Percentiles rank a stretch among this genome's conserved stretches.
phyloP scores from a whole-genome alignment of 2,329 filamentous ascomycete species.

The Colletotrichum eleusines region DNA sequence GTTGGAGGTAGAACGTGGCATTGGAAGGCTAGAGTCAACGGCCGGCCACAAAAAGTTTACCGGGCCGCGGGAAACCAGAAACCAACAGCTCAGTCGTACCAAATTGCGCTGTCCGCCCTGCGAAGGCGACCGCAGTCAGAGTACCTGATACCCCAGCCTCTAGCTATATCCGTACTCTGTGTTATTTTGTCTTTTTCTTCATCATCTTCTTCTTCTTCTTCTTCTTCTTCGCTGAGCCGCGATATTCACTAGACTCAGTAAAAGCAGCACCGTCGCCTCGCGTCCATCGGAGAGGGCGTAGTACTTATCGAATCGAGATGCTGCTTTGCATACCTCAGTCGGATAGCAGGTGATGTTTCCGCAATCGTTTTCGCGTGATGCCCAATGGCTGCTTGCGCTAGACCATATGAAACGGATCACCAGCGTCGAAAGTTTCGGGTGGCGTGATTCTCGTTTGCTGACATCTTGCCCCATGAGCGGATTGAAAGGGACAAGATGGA shows the following conservation, averaged over 20 bases:
- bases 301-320: not conserved
- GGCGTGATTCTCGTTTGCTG: not conserved
- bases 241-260: too few species aligned
- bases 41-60: not conserved
- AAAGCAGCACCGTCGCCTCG: too few species aligned
- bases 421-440: not conserved
- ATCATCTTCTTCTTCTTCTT: too few species aligned
- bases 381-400: not conserved
- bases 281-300: not conserved
- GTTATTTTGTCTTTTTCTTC: too few species aligned
- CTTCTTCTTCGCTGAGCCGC: too few species aligned
- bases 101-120: not conserved
- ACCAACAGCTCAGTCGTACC: not conserved
- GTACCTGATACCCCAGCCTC: too few species aligned
- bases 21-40: not conserved
- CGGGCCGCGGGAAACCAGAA: not conserved
- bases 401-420: not conserved
- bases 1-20: too few species aligned
- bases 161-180: too few species aligned
- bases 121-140: not conserved
- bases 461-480: not conserved
- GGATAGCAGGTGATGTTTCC: not conserved
- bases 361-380: too few species aligned
- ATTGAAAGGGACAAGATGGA: not conserved
- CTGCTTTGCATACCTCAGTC: not conserved